These are phyloP conservation scores for Diphasiastrum complanatum DNA, from an alignment of 83 land plant species.

Conservation along the genomic window DNA sequence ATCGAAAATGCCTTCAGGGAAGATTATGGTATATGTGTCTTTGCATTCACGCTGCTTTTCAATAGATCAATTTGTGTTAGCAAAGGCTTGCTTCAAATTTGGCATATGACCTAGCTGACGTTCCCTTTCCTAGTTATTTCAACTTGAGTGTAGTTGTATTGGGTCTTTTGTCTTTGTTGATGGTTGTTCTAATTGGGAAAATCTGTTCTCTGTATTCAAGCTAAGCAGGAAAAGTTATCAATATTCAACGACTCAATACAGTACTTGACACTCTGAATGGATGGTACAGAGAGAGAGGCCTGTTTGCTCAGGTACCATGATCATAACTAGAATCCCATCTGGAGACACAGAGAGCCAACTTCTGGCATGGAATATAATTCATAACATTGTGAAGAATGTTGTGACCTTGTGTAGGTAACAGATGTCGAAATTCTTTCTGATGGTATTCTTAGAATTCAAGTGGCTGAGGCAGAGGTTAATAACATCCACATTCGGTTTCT, in stretches of 20 bases:
- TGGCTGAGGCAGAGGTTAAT: conserved; percentile 95
- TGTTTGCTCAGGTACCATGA: conserved; percentile 92
- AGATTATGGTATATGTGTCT: conserved; percentile 78
- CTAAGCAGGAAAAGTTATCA: conserved; percentile 90
- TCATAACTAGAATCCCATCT: too few species aligned
- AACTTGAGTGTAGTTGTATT: too few species aligned
- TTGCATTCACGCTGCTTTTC: too few species aligned
- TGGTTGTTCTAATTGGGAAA: too few species aligned
- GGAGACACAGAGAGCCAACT: too few species aligned
- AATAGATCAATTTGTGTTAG: too few species aligned
- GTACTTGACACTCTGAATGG: conserved; percentile 79
- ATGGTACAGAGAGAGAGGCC: conserved; percentile 90
- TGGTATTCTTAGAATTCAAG: conserved; percentile 77
- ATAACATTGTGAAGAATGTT: not conserved
- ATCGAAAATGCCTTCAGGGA: conserved; percentile 77
- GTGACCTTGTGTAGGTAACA: conserved; percentile 54
- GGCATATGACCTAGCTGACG: too few species aligned
- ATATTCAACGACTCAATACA: conserved; percentile 70
- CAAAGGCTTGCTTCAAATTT: too few species aligned
- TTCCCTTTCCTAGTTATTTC: too few species aligned
- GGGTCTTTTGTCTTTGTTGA: too few species aligned
- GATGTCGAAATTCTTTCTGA: conserved; percentile 90
- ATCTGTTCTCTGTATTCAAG: too few species aligned
- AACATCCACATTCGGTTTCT: conserved; percentile 88
- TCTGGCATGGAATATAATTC: too few species aligned